Evolutionary conservation across 2,329 filamentous ascomycete species (phyloP).

Genomic region (Byssochlamys sp.): DNA sequence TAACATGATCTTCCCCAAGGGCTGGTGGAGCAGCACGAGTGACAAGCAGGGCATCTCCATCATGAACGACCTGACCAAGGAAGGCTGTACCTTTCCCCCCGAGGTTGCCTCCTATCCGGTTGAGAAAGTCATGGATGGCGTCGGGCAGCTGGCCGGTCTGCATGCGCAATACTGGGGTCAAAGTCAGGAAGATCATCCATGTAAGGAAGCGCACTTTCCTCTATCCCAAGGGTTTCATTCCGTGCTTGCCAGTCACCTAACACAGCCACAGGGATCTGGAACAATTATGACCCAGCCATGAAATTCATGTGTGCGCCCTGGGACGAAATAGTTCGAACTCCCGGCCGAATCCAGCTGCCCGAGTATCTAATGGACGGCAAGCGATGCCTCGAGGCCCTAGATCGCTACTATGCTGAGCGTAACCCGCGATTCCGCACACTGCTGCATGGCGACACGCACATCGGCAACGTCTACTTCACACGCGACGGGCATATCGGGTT

Average conservation of each 20-base stretch:
- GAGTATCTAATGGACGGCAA: neutral
- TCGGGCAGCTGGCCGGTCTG: neutral
- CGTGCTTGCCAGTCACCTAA: neutral
- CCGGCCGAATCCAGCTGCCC: neutral
- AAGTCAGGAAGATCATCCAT: neutral
- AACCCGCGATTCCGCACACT: neutral
- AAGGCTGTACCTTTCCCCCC: neutral
- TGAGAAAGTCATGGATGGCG: neutral
- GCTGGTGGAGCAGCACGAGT: neutral
- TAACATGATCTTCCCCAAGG: neutral
- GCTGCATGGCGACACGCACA: neutral
- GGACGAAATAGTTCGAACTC: neutral
- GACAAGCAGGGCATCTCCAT: neutral
- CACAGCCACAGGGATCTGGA: neutral
- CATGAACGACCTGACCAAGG: neutral
- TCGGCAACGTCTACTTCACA: neutral
- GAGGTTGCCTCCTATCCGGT: neutral
- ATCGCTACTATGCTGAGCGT: neutral
- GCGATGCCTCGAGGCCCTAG: neutral
- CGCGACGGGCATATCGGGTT: neutral
- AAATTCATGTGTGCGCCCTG: neutral
- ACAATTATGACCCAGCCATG: neutral
- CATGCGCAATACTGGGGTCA: neutral
- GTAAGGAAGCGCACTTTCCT: neutral
- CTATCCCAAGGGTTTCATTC: neutral